A percentile compares a stretch with the other conserved stretches of the same genome.
These are phyloP conservation scores for Metschnikowia borealis DNA, from an alignment of 805 yeast species.

Conservation along the genomic window DNA sequence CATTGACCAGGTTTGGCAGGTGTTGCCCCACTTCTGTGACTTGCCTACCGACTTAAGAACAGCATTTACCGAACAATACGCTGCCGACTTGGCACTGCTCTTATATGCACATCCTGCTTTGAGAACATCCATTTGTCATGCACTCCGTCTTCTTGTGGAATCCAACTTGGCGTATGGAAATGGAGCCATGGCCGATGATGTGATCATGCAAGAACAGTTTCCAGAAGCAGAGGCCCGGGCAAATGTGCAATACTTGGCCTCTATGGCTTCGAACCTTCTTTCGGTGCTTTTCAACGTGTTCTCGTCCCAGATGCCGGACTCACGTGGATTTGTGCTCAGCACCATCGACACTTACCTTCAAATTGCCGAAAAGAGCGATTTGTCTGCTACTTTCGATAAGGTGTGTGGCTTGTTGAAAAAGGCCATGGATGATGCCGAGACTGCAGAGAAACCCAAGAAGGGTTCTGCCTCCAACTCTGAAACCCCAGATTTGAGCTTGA, in stretches of 20 bases:
- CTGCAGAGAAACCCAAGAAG: conserved; percentile 18
- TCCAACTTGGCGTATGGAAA: conserved; percentile 62
- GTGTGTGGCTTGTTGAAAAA: conserved; percentile 75
- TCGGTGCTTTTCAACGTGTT: conserved; percentile 90
- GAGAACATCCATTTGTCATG: conserved; percentile 80
- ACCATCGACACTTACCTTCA: conserved; percentile 78
- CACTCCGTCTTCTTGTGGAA: conserved; percentile 72
- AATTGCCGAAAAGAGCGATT: conserved; percentile 62
- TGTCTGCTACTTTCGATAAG: conserved; percentile 75
- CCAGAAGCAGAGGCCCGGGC: conserved; percentile 51
- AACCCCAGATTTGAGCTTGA: conserved; percentile 59
- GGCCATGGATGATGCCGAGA: conserved; percentile 51
- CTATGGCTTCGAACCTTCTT: conserved; percentile 68
- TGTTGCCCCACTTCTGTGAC: conserved; percentile 85
- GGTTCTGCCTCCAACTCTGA: no score
- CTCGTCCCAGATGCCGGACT: conserved; percentile 80
- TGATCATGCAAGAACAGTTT: conserved; percentile 57
- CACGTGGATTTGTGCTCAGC: conserved; percentile 80
- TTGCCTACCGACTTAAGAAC: conserved; percentile 68
- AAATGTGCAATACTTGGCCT: conserved; percentile 59
- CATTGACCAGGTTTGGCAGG: conserved; percentile 87
- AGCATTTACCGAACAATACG: conserved; percentile 72
- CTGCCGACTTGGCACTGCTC: conserved; percentile 66
- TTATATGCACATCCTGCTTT: conserved; percentile 71
- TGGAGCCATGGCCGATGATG: conserved; percentile 55